Percentiles rank a stretch among this genome's conserved stretches.
phyloP scores from a whole-genome alignment of 1,139 yeast species.

The Yamadazyma atmosphaerica region DNA sequence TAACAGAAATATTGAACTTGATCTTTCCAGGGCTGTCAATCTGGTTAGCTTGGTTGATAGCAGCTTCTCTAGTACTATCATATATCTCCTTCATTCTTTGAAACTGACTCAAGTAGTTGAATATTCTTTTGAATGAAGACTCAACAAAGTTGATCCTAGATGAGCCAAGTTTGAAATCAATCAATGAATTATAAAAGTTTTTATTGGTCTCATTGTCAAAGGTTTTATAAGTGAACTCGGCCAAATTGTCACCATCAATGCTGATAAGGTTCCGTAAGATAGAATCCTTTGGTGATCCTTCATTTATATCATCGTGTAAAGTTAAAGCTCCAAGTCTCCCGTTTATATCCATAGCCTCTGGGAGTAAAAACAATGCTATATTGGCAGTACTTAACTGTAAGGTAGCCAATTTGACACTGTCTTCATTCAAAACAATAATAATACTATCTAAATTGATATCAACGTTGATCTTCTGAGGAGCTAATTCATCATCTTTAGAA shows the following conservation, averaged over 20 bases:
- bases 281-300: constrained; percentile 61
- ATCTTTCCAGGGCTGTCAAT: constrained; percentile 63
- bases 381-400: constrained; percentile 73
- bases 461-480: constrained; percentile 76
- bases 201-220: constrained; percentile 56
- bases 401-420: constrained; percentile 79
- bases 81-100: constrained; percentile 83
- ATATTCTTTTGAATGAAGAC: constrained; percentile 68
- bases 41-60: constrained; percentile 63
- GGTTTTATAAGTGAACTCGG: constrained; percentile 82
- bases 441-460: constrained; percentile 72
- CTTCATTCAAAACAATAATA: constrained; percentile 76
- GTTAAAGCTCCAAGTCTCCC: constrained; percentile 83
- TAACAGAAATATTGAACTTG: constrained; percentile 68
- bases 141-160: constrained; percentile 76
- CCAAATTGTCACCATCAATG: constrained; percentile 81
- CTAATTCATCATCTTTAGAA: constrained; percentile 49
- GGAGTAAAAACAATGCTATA: constrained; percentile 63
- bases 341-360: constrained; percentile 73
- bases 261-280: constrained; percentile 64
- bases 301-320: constrained; percentile 72
- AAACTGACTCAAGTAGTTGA: constrained; percentile 70
- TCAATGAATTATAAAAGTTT: constrained; percentile 55
- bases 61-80: constrained; percentile 87
- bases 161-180: constrained; percentile 75